Base-by-base conservation (phyloP, 352 stramenopile species). In the Phytopythium sindhum region DNA sequence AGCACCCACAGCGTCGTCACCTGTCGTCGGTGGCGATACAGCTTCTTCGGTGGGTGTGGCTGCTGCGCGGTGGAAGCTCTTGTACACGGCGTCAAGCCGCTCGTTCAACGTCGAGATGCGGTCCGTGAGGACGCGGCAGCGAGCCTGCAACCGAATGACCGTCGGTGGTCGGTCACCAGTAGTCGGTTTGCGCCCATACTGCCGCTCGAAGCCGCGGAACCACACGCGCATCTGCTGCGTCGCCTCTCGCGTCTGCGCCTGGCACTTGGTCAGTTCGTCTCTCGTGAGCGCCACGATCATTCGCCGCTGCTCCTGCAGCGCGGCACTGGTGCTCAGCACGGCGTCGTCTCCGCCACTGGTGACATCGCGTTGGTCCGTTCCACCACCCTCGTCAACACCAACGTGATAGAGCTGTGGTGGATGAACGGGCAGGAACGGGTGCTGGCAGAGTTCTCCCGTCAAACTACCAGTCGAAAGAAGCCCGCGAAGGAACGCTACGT, bases 161-260 rank as follows among this genome's bases (percentile, higher is more conserved):
- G 51, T 80, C 7, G 62, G 44, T 1, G 81, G 74, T 1, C 68
- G 64, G 26, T 90, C 81, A 2, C 61, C 55, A 1, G 63, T 21
- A 0, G 63, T 75, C 1, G 81, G 71, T 50, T 84, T 87, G n/a
- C 70, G 71, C 7, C 66, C 57, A 41, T 87, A 78, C 31, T 74
- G 77, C 50, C 77, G 84, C 57, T 88, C 81, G 35, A 90, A 90
- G 47, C 85, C 75, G 15, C 54, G 55, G 60, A 78, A 64, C 81
- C 81, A 90, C 5, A 57, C 37, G 5, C 70, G 77, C 31, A 90
- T 71, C 55, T 90, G 70, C 8, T 76, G 67, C 11, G 75, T 61
- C 28, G 84, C 65, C 10, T 70, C 61, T 6, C 60, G 63, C 28
- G 77, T 74, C 63, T 76, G 67, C 3, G 70, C 66, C 14, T 74